Percentiles rank a stretch among this genome's conserved stretches.
These are phyloP conservation scores for Rubia tinctorum DNA, from an alignment of 305 asterid species.

Conservation along the genomic window DNA sequence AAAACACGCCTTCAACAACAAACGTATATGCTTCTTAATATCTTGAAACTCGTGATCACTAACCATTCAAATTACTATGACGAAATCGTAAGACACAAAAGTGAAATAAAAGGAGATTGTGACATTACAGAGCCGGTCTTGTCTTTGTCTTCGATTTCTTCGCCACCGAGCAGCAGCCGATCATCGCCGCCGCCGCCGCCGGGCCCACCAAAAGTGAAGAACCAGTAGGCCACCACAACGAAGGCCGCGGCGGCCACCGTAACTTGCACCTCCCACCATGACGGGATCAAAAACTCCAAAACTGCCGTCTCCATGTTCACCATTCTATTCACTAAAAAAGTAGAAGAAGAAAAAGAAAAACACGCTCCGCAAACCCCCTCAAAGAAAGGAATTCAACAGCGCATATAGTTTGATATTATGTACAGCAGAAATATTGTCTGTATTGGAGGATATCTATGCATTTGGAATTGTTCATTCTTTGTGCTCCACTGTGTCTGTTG, in stretches of 20 bases:
- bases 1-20: constrained; percentile 4
- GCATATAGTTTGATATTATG: neutral
- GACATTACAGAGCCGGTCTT: constrained; percentile 37
- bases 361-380: neutral
- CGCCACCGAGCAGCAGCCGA: constrained; percentile 39
- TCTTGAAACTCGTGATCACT: neutral
- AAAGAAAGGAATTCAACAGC: neutral
- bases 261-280: constrained; percentile 97
- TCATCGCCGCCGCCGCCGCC: constrained; percentile 34
- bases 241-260: constrained; percentile 77
- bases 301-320: constrained; percentile 39
- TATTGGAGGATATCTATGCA: neutral
- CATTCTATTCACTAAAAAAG: constrained; percentile 7
- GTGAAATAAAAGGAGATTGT: neutral
- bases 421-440: constrained; percentile 1
- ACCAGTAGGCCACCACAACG: constrained; percentile 55
- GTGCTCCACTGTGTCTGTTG: neutral
- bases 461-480: neutral
- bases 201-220: constrained; percentile 46
- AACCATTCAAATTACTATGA: constrained; percentile 6
- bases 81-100: neutral
- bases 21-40: neutral
- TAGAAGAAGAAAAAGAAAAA: neutral
- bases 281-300: constrained; percentile 68
- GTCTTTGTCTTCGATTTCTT: constrained; percentile 45